Percentiles rank a stretch among this genome's conserved stretches.
Evolutionary conservation across 2,329 filamentous ascomycete genomes (phyloP).

Genomic region (Monosporascus sp.): DNA sequence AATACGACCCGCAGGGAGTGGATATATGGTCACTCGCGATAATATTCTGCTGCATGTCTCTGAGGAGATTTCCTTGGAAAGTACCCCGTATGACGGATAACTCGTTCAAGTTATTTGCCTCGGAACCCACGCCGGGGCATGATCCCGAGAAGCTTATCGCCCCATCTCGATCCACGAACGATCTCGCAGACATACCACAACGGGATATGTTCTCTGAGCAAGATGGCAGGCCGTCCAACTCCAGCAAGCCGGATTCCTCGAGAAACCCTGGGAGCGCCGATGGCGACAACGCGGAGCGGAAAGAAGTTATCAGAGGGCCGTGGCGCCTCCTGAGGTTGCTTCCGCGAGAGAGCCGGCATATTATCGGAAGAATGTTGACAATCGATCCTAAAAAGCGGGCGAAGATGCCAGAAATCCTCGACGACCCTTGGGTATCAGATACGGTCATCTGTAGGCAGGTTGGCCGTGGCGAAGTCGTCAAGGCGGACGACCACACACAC

Average conservation of each 20-base stretch:
- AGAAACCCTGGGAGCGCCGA: conserved; percentile 26
- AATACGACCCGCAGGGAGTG: conserved; percentile 88
- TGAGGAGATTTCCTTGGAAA: conserved; percentile 96
- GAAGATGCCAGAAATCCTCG: conserved; percentile 77
- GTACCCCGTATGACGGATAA: conserved; percentile 87
- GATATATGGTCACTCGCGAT: conserved; percentile 99
- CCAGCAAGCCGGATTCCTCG: conserved; percentile 14
- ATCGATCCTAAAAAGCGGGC: conserved; percentile 79
- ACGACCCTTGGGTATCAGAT: conserved; percentile 84
- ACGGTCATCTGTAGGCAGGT: conserved; percentile 80
- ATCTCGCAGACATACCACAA: conserved; percentile 33
- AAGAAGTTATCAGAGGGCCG: conserved; percentile 82
- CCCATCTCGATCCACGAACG: conserved; percentile 39
- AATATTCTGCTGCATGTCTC: conserved; percentile 98
- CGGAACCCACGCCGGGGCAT: conserved; percentile 72
- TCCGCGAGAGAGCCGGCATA: conserved; percentile 81
- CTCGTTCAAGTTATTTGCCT: conserved; percentile 88
- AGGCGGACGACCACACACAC: conserved; percentile 74
- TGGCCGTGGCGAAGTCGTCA: conserved; percentile 62
- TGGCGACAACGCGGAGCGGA: conserved; percentile 42
- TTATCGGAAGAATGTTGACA: conserved; percentile 89
- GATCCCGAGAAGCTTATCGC: conserved; percentile 49
- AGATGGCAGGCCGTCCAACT: conserved; percentile 23
- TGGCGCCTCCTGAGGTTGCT: conserved; percentile 84
- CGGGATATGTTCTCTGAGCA: conserved; percentile 34